Conservation (phyloP, 305 asterid species). For the Fraxinus xanthoxyloides region DNA sequence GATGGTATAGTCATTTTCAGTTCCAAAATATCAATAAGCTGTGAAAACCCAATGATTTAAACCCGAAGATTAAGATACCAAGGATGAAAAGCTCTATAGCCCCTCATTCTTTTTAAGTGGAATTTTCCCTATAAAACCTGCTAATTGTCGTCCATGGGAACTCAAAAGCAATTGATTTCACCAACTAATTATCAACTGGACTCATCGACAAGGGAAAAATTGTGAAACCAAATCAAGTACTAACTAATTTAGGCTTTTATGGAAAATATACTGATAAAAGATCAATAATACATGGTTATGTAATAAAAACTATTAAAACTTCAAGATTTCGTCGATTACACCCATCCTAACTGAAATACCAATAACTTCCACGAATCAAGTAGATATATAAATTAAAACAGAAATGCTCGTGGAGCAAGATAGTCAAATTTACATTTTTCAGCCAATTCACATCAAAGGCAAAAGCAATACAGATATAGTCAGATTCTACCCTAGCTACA, state of each 20-base stretch:
- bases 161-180: background rate
- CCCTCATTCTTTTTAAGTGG: background rate
- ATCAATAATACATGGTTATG: background rate
- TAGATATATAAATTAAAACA: background rate
- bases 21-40: background rate
- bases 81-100: background rate
- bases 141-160: background rate
- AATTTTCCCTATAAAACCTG: background rate
- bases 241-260: background rate
- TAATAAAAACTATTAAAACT: background rate
- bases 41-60: background rate
- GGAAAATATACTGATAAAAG: background rate
- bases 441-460: background rate
- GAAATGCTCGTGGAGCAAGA: background rate
- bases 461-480: constrained; percentile 1
- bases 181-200: background rate
- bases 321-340: background rate
- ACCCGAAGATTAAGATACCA: background rate
- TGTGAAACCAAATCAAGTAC: background rate
- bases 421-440: background rate
- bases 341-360: background rate
- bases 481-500: constrained; percentile 20
- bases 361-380: background rate
- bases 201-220: background rate
- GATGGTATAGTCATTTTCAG: background rate